These are phyloP conservation scores for Hippophae gyantsensis DNA, from an alignment of 306 rosid genomes.

Conservation along the genomic window DNA sequence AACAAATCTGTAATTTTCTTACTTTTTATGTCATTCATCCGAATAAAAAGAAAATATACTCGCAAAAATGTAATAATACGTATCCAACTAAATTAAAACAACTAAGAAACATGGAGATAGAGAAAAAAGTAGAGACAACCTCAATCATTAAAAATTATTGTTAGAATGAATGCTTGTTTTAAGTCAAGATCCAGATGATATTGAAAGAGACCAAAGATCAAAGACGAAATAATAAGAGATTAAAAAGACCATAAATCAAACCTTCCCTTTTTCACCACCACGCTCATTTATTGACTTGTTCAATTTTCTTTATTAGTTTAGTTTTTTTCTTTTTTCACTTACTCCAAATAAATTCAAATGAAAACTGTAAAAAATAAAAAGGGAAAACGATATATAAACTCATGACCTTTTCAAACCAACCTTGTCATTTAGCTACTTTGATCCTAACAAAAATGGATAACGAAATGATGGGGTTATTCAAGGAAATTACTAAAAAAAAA, in stretches of 20 bases:
- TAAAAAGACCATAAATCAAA: neutral
- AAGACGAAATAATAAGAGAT: conserved; percentile 1
- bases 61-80: too few relatives aligned
- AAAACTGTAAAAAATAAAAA: conserved; percentile 8
- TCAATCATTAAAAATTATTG: conserved; percentile 29
- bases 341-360: neutral
- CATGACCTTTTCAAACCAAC: conserved; percentile 8
- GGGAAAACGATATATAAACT: neutral
- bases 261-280: conserved; percentile 16
- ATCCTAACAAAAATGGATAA: conserved; percentile 18
- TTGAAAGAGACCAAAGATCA: conserved; percentile 6
- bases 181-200: conserved; percentile 21
- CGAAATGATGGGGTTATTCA: conserved; percentile 26
- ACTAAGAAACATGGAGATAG: neutral
- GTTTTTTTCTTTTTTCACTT: neutral
- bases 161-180: conserved; percentile 22
- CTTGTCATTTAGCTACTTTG: neutral
- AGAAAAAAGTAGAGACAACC: neutral
- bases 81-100: too few relatives aligned
- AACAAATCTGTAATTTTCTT: too few relatives aligned
- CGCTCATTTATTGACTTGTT: conserved; percentile 9
- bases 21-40: too few relatives aligned
- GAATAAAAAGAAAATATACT: too few relatives aligned
- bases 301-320: conserved; percentile 5
- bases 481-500: conserved; percentile 37